phyloP scores from a whole-genome alignment of 2,329 filamentous ascomycete species.

The Gremmenia infestans region DNA sequence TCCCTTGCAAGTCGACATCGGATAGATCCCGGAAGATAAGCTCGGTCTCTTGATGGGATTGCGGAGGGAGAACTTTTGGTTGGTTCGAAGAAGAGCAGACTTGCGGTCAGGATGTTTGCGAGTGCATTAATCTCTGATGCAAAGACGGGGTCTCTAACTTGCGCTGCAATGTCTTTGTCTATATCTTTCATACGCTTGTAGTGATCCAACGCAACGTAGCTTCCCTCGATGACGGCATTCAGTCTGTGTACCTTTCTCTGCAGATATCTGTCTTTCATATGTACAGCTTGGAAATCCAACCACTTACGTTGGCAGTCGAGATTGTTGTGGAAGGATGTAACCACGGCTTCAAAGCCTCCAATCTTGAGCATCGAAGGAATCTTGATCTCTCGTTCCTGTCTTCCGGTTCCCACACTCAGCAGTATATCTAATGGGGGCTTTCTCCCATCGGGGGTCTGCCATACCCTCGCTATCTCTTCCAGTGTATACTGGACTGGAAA shows the following conservation, averaged over 20 bases:
- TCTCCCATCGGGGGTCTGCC: background rate
- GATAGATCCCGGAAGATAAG: background rate
- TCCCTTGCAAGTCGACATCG: slow-evolving; percentile 1
- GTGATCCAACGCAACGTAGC: slow-evolving; percentile 8
- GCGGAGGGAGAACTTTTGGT: background rate
- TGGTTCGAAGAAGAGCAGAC: slow-evolving; percentile 11
- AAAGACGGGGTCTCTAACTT: slow-evolving; percentile 1
- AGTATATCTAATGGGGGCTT: slow-evolving; percentile 9
- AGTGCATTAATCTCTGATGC: slow-evolving; percentile 1
- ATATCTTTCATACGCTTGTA: slow-evolving; percentile 6
- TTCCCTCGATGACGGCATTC: slow-evolving; percentile 3
- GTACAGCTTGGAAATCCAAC: slow-evolving; percentile 1
- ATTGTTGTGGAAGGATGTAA: slow-evolving; percentile 8
- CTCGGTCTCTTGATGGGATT: background rate
- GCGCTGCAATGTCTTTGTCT: slow-evolving; percentile 1
- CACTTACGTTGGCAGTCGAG: slow-evolving; percentile 4
- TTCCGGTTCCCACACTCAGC: slow-evolving; percentile 6
- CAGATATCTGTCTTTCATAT: background rate
- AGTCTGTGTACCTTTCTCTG: slow-evolving; percentile 1
- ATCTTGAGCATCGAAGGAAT: slow-evolving; percentile 8
- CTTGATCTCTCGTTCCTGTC: slow-evolving; percentile 3
- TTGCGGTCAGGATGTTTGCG: slow-evolving; percentile 5
- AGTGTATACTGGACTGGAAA: slow-evolving; percentile 7
- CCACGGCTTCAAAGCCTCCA: slow-evolving; percentile 7
- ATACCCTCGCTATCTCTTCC: slow-evolving; percentile 6